These are phyloP conservation scores for Oxyria digyna DNA, from an alignment of 148 eudicot genomes.

Conservation along the genomic window DNA sequence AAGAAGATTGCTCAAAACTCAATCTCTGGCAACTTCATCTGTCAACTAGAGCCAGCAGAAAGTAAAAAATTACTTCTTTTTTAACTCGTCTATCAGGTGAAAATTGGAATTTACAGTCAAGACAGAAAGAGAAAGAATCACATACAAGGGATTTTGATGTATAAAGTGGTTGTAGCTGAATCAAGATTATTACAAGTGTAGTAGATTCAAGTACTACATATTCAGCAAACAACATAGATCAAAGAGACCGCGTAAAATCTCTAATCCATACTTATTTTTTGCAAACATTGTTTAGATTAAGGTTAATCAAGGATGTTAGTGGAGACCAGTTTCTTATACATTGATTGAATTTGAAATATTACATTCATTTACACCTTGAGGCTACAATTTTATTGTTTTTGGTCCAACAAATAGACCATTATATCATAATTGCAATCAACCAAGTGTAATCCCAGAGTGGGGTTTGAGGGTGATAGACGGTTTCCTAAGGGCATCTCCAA, in stretches of 20 bases:
- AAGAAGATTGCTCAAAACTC: constrained; percentile 60
- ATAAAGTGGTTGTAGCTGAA: not conserved
- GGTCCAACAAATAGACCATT: not conserved
- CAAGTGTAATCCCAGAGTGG: too few relatives aligned
- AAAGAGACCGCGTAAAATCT: not conserved
- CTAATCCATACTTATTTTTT: not conserved
- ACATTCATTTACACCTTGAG: not conserved
- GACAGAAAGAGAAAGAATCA: constrained; percentile 3
- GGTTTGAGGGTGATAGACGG: too few relatives aligned
- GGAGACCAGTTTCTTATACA: constrained; percentile 1
- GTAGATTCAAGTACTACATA: not conserved
- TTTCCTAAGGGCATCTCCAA: too few relatives aligned
- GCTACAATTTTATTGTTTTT: not conserved
- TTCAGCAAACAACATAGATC: not conserved
- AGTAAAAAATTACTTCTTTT: constrained; percentile 3
- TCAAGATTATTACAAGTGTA: not conserved
- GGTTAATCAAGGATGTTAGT: not conserved
- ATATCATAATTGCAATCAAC: too few relatives aligned
- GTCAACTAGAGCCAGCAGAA: constrained; percentile 21
- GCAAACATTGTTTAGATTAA: not conserved
- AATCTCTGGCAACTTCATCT: constrained; percentile 55
- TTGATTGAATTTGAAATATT: not conserved
- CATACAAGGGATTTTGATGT: not conserved
- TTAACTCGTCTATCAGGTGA: not conserved
- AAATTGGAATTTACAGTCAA: not conserved